Conservation (phyloP, 352 stramenopile genomes). For the Paralagenidium karlingii region DNA sequence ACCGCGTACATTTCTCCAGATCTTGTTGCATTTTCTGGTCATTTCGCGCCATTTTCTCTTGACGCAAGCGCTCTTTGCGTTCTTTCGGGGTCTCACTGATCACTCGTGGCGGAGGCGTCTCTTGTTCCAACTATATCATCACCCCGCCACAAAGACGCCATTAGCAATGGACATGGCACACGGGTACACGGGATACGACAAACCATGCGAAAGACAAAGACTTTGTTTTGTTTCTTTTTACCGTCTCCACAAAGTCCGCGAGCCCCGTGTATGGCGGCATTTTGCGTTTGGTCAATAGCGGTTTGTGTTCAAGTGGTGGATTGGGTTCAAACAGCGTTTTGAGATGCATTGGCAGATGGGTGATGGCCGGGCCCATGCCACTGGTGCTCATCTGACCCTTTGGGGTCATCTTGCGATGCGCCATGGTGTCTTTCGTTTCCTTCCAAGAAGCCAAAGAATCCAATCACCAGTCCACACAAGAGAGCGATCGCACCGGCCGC, state of each 20-base stretch:
- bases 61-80: slow-evolving; percentile 35
- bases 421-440: too few species aligned
- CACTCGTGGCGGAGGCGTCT: slow-evolving; percentile 33
- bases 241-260: slow-evolving; percentile 18
- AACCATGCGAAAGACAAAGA: too few species aligned
- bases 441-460: too few species aligned
- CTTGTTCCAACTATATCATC: slow-evolving; percentile 36
- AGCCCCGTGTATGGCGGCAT: slow-evolving; percentile 72
- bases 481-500: too few species aligned
- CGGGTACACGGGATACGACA: too few species aligned
- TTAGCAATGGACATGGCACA: too few species aligned
- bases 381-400: slow-evolving; percentile 84
- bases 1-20: slow-evolving; percentile 41
- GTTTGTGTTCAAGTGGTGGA: slow-evolving; percentile 49
- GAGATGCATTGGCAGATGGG: slow-evolving; percentile 61
- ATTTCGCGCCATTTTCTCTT: slow-evolving; percentile 43
- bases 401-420: slow-evolving; percentile 80
- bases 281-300: slow-evolving; percentile 72
- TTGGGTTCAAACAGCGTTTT: slow-evolving; percentile 78
- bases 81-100: slow-evolving; percentile 72
- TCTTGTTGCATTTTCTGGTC: slow-evolving; percentile 54
- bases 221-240: too few species aligned
- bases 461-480: too few species aligned
- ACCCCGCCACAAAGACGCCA: not conserved
- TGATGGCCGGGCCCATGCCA: slow-evolving; percentile 75